Conservation (phyloP, 2,329 filamentous ascomycete genomes). For the Fusarium sp. region DNA sequence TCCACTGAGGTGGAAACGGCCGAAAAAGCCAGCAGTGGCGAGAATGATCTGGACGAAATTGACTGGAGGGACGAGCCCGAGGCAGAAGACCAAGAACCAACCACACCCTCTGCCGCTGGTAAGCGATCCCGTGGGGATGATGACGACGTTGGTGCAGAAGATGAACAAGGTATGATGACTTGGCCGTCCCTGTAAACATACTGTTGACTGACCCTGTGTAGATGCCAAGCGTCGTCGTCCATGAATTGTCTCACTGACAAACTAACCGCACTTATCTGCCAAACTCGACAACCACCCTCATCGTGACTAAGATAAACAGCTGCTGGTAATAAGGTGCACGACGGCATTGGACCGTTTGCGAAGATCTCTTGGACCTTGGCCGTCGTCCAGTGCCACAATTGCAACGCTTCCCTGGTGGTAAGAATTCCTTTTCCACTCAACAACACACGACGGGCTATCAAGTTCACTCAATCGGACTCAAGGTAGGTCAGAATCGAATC, state of each 20-base stretch:
- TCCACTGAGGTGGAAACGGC: slow-evolving; percentile 41
- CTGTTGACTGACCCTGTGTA: slow-evolving; percentile 51
- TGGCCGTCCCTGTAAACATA: not conserved
- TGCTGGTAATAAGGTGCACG: slow-evolving; percentile 18
- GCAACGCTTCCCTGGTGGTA: slow-evolving; percentile 42
- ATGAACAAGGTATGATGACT: slow-evolving; percentile 51
- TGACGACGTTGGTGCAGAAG: slow-evolving; percentile 51
- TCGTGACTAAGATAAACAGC: slow-evolving; percentile 23
- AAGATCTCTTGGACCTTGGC: not conserved
- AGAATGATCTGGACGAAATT: slow-evolving; percentile 49
- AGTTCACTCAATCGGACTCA: slow-evolving; percentile 1
- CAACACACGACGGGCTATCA: slow-evolving; percentile 11
- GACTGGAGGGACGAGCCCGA: slow-evolving; percentile 51
- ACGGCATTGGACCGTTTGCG: slow-evolving; percentile 1
- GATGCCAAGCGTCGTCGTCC: slow-evolving; percentile 67
- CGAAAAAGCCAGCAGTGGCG: slow-evolving; percentile 31
- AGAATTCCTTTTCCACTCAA: slow-evolving; percentile 33
- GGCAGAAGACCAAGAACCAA: slow-evolving; percentile 38
- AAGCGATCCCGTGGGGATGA: slow-evolving; percentile 50
- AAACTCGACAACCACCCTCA: slow-evolving; percentile 20
- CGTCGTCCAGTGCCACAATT: slow-evolving; percentile 11
- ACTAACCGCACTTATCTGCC: slow-evolving; percentile 37
- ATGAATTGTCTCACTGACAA: slow-evolving; percentile 35
- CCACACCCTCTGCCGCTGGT: slow-evolving; percentile 41
- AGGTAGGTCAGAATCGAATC: slow-evolving; percentile 36